phyloP scores from a whole-genome alignment of 2,329 filamentous ascomycete genomes.

The Alternaria hordeiaustralica region DNA sequence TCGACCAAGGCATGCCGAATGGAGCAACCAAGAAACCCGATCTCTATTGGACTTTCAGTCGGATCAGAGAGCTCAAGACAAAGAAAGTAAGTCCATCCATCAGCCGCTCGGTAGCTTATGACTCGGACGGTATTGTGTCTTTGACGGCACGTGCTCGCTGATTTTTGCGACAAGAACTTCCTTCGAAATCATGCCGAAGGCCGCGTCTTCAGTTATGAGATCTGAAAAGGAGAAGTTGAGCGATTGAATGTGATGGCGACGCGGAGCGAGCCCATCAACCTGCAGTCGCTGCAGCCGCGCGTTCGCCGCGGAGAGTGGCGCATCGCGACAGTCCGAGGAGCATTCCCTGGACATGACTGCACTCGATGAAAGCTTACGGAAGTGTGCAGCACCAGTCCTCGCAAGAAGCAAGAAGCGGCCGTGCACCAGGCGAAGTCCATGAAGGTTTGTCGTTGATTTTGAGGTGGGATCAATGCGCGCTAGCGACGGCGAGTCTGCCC shows the following conservation, averaged over 20 bases:
- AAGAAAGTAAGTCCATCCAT: background rate
- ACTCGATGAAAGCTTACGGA: background rate
- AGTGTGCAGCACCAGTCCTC: background rate
- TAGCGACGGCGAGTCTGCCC: background rate
- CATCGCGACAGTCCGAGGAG: background rate
- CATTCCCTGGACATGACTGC: background rate
- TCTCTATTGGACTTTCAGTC: background rate
- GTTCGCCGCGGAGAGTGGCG: background rate
- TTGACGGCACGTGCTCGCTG: background rate
- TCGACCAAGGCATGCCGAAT: background rate
- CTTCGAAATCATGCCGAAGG: background rate
- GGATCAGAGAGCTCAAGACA: background rate
- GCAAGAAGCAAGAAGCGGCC: background rate
- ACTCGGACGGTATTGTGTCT: background rate
- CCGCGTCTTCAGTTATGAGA: background rate
- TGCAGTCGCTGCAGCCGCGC: background rate
- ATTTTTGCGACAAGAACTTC: background rate
- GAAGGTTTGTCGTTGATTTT: slow-evolving; percentile 4
- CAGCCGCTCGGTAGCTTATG: background rate
- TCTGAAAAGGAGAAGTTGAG: background rate
- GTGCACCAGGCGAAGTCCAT: background rate
- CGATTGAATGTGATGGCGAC: background rate
- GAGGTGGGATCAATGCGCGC: slow-evolving; percentile 8
- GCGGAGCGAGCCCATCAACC: background rate
- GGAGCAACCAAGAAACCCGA: background rate